Conservation (phyloP, 331 rosid genomes). For the Quercus phellos region DNA sequence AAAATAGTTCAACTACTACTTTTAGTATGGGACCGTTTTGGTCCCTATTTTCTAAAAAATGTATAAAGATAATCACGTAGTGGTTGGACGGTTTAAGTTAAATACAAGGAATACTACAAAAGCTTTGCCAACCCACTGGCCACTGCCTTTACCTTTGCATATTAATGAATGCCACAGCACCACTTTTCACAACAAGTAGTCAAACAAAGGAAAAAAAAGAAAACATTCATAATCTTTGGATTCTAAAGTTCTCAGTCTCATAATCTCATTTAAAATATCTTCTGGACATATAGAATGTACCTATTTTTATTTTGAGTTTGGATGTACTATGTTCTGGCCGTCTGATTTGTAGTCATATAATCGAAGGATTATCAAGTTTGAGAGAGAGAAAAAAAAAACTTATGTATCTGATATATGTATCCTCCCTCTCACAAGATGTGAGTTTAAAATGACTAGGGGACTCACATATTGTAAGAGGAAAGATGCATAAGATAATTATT, state of each 20-base stretch:
- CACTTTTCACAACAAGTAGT: constrained; percentile 51
- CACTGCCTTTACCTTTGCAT: constrained; percentile 61
- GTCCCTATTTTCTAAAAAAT: background rate
- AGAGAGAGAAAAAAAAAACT: background rate
- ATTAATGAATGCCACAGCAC: constrained; percentile 50
- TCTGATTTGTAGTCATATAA: constrained; percentile 16
- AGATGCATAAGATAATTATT: no score
- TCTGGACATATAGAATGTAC: constrained; percentile 25
- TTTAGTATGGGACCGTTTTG: background rate
- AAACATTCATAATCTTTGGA: constrained; percentile 26
- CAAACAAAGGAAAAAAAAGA: constrained; percentile 17
- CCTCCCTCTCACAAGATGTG: no score
- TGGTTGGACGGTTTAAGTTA: background rate
- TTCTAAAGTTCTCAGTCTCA: constrained; percentile 32
- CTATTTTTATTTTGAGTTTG: background rate
- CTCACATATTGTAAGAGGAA: no score
- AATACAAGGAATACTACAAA: constrained; percentile 10
- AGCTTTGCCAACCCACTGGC: constrained; percentile 18
- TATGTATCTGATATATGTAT: no score
- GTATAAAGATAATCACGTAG: background rate
- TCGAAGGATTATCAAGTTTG: constrained; percentile 18
- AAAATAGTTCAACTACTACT: background rate
- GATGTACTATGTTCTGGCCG: constrained; percentile 11
- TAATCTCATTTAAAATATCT: constrained; percentile 31
- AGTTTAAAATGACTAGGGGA: no score